Conservation (phyloP, 345 rosid genomes). For the Physaria fendleri region DNA sequence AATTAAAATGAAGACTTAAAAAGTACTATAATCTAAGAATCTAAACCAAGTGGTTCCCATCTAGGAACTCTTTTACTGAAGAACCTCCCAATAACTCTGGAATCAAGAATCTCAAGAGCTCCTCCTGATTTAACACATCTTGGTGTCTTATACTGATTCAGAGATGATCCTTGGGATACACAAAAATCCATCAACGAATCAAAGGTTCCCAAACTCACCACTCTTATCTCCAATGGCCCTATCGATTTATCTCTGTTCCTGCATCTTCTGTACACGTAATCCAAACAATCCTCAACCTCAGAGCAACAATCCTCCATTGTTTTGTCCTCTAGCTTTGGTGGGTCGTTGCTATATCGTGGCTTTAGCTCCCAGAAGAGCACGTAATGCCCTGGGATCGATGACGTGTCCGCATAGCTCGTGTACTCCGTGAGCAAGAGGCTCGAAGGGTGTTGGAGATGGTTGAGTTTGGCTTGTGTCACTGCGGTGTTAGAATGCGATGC, state of each 20-base stretch:
- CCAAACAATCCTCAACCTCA: constrained; percentile 71
- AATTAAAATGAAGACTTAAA: constrained; percentile 15
- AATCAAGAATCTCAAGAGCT: constrained; percentile 58
- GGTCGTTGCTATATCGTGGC: constrained; percentile 42
- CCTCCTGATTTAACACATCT: constrained; percentile 72
- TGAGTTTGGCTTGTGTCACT: constrained; percentile 54
- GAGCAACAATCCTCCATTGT: constrained; percentile 78
- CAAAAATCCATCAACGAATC: constrained; percentile 86
- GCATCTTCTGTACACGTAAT: constrained; percentile 79
- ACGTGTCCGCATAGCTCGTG: constrained; percentile 73
- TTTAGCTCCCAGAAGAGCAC: constrained; percentile 90
- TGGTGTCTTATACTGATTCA: constrained; percentile 93
- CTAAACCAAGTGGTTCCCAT: constrained; percentile 65
- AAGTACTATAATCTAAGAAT: constrained; percentile 11
- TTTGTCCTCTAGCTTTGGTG: constrained; percentile 38
- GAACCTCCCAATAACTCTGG: constrained; percentile 59
- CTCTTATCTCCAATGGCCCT: constrained; percentile 80
- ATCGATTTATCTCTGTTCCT: constrained; percentile 73
- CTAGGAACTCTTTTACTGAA: constrained; percentile 55
- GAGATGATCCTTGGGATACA: constrained; percentile 78
- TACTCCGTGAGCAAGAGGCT: constrained; percentile 68
- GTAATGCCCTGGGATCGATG: constrained; percentile 83
- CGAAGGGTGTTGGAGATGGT: constrained; percentile 53
- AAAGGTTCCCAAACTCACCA: constrained; percentile 64
- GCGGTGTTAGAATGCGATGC: constrained; percentile 43